Evolutionary conservation across 2,329 filamentous ascomycete genomes (phyloP), one percentile per base, ranked within the genome.

Genomic region (Furcasterigmium furcatum): DNA sequence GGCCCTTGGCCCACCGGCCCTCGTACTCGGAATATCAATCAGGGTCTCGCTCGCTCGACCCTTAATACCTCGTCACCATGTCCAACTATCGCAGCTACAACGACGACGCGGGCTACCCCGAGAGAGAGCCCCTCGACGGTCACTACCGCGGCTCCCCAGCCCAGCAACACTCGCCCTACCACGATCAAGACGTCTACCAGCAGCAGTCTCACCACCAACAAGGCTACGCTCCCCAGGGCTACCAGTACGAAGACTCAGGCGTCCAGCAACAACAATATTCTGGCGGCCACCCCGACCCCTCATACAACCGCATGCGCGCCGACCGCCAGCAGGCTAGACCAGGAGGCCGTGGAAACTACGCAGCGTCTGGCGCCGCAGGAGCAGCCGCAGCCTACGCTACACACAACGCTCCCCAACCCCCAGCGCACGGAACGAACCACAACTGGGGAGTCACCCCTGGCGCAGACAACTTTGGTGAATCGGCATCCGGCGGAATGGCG

Each of bases 381-480:
- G 57, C 49, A 44, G 53, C 51, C 41, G 52, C 51, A 45, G 52
- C 41, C 43, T 50, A 52, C 22, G 46, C 52, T 46, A 45, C 46
- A 16, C 41, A 29, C 19, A 25, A 48, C 35, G 41, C 43, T 20
- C 38, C 48, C 16, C 34, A 34, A 3, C 50, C 58, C 9, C 54
- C 57, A 2, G 52, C 53, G 34, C 49, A 44, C 43, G 47, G 40
- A 55, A 50, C 42, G 50, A 55, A 46, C 52, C 52, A n/a, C 53
- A 63, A 19, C 59, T 58, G 59, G 53, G 73, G 67, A 56, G 66
- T 72, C 46, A 85, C 82, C 1, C 80, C 82, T 2, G 84, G 80
- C 27, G 75, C 80, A 49, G 84, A 89, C 65, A 88, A 88, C 60
- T 80, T 85, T 52, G 75, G 84, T 49, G 72, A 80, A 41, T 63